phyloP scores from a whole-genome alignment of 805 yeast species.

The Wickerhamiella brachini region DNA sequence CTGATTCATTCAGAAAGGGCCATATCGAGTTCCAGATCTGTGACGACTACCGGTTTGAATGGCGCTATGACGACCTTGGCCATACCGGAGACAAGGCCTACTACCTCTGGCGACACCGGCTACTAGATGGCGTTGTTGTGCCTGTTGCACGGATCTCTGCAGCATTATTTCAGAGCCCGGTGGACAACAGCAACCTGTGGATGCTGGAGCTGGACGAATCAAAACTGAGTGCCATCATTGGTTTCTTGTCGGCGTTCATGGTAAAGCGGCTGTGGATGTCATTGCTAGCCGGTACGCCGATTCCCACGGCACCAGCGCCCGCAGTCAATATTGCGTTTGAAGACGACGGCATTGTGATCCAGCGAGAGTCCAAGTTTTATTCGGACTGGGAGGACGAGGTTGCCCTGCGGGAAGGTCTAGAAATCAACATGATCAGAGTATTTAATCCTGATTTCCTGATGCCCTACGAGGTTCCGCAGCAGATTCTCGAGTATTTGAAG shows the following conservation, averaged over 20 bases:
- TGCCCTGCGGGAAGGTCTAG: background rate
- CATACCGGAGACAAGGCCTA: conserved; percentile 7
- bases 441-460: background rate
- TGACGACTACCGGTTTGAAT: conserved; percentile 12
- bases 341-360: conserved; percentile 14
- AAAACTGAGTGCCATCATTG: conserved; percentile 14
- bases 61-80: conserved; percentile 12
- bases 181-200: conserved; percentile 14
- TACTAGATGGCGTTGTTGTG: background rate
- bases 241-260: conserved; percentile 17
- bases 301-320: conserved; percentile 6
- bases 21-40: conserved; percentile 12
- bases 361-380: conserved; percentile 9
- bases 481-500: conserved; percentile 6
- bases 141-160: conserved; percentile 13
- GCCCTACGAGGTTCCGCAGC: background rate
- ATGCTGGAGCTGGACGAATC: conserved; percentile 17
- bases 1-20: conserved; percentile 6
- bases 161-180: conserved; percentile 15
- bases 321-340: conserved; percentile 13
- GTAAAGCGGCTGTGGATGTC: conserved; percentile 9
- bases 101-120: conserved; percentile 13
- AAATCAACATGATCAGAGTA: background rate
- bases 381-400: conserved; percentile 15
- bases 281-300: conserved; percentile 7